Evolutionary conservation across 78 protist species (phyloP), one percentile per base, ranked within the genome.

Genomic region (Speleostelium caveatum): DNA sequence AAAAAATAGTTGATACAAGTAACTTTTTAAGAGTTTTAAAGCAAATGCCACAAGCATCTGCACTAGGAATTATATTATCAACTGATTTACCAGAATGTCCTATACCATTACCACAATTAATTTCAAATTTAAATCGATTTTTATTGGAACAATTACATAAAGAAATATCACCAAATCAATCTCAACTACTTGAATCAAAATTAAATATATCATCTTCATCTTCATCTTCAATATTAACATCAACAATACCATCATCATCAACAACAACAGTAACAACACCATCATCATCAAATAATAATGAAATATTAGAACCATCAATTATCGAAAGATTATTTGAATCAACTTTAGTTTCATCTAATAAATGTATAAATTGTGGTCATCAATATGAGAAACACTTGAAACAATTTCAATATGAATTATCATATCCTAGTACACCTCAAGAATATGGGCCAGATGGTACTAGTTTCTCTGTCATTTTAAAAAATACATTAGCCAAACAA

Each of bases 81-180:
- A 67, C 56, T 32, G 76, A 78, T 8, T 45, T 32, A 32, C 88
- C 94, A 30, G 89, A 77, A 56, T 35, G 75, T 56, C 86, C 62
- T 28, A 73, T 90, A 32, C 83, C 91, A 19, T 39, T 78, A 19
- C 59, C 86, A 21, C 76, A 66, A 39, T 55, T 93, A 26, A 60
- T 80, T 60, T 36, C 87, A 24, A 83, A 79, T 61, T 87, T 95
- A 33, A 65, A 53, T 55, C 33, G 90, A 51, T 95, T 95, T 49
- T 5, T 93, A 38, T 26, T 95, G 33, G 86, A 86, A 41, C 96
- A 95, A 42, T 41, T 95, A 21, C 93, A 93, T 35, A 68, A 87
- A 51, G 96, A 95, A 56, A 45, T 86, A 10, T 30, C 53, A 24
- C 71, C 69, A 42, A n/a, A n/a, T 35, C 92, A 53, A 86, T 66